Base-by-base conservation (phyloP, 1,284 basidiomycete species). In the Exobasidium rhododendri region DNA sequence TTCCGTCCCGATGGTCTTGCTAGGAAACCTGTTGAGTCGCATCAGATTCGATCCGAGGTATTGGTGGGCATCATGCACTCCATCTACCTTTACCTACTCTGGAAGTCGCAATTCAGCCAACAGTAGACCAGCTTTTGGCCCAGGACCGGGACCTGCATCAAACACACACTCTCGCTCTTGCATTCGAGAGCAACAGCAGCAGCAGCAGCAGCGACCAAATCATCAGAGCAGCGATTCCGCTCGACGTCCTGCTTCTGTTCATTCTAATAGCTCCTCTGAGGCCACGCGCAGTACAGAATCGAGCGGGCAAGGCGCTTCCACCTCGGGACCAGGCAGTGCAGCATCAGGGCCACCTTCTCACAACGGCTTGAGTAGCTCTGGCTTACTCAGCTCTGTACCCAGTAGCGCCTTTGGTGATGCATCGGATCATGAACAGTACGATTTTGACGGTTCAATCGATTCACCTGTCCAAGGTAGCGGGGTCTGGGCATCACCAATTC, bases 381-480 rank as follows among this genome's bases (percentile, higher is more conserved):
- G 70, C n/a, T 61, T 72, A 24, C 64, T 69, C 1, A 68, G 66
- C 50, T 68, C 66, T 59, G 70, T 72, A 10, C 68, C 70, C 5
- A 66, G 64, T 2, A 69, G 67, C 0, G 67, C 69, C 0, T 70
- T 58, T 47, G 57, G 57, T 44, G 57, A 58, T 52, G 45, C 14
- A 24, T 50, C 47, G 4, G 47, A 50, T 24, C 20, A 50, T 24
- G 47, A 50, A 50, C 52, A 31, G 14, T 29, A 55, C 28, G 24
- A 31, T 10, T 50, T 50, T 31, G 47, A 50, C 10, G 43, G 43
- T n/a, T 44, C 43, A 22, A 50, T 20, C 7, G 47, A 50, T 7
- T 50, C 47, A 10, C 35, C 35, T 40, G 17, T 40, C 7, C 35
- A 40, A 10, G 35, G 35, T 17, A 40, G n/a, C 52, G 14, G 20